Conservation (phyloP, 768 basidiomycete species). For the Rhizopogon vulgaris region DNA sequence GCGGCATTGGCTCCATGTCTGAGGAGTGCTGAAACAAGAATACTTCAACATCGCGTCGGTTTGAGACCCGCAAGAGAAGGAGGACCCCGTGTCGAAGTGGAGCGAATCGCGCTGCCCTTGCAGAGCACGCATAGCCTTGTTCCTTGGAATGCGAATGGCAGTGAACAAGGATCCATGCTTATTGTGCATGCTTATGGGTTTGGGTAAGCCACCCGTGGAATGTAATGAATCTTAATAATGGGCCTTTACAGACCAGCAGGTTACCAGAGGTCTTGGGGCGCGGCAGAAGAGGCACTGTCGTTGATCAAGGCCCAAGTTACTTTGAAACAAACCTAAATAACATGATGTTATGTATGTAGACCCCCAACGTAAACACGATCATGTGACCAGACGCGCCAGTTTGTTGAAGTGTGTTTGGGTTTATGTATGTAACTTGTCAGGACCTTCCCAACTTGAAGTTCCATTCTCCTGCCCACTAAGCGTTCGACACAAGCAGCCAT, state of each 20-base stretch:
- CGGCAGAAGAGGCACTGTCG: conserved; percentile 32
- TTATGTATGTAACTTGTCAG: conserved; percentile 3
- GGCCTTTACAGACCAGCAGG: conserved; percentile 24
- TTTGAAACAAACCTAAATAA: not conserved
- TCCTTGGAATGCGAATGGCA: conserved; percentile 13
- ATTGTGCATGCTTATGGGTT: conserved; percentile 61
- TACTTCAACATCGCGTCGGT: conserved; percentile 52
- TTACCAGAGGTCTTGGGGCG: conserved; percentile 39
- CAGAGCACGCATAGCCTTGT: conserved; percentile 12
- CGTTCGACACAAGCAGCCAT: conserved; percentile 17
- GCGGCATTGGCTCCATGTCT: conserved; percentile 32
- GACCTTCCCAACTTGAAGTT: not conserved
- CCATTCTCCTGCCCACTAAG: not conserved
- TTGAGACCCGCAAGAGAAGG: conserved; percentile 50
- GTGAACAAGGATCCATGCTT: conserved; percentile 16
- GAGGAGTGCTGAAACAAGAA: conserved; percentile 29
- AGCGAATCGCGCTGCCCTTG: conserved; percentile 33
- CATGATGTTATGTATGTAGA: not conserved
- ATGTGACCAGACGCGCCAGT: conserved; percentile 27
- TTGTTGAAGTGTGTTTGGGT: conserved; percentile 21
- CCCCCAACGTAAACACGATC: conserved; percentile 16
- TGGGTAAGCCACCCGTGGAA: conserved; percentile 31
- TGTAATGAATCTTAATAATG: conserved; percentile 2
- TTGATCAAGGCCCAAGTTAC: conserved; percentile 12
- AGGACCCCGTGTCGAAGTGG: conserved; percentile 51